Evolutionary conservation across 805 yeast genomes (phyloP).

Genomic region (Cyberlindnera mycetangii): DNA sequence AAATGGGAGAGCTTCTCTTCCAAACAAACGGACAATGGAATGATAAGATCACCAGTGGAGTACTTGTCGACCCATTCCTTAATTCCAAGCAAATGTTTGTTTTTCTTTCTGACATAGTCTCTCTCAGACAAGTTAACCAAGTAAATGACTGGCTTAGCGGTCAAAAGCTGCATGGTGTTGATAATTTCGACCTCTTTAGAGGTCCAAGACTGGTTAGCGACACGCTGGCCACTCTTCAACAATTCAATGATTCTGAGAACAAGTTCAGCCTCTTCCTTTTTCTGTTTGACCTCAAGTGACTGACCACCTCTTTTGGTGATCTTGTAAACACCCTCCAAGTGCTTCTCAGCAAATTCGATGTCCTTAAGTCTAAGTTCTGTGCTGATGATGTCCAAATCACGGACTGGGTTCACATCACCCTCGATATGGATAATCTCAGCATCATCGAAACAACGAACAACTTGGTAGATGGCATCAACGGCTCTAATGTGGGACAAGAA

Average conservation of each 20-base stretch:
- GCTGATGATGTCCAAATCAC: slow-evolving; percentile 88
- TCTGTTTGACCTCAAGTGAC: slow-evolving; percentile 81
- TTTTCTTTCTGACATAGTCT: slow-evolving; percentile 84
- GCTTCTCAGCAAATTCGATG: slow-evolving; percentile 89
- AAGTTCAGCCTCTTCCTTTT: slow-evolving; percentile 79
- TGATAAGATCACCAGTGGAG: slow-evolving; percentile 88
- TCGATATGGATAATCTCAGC: slow-evolving; percentile 97
- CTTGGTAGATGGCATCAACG: slow-evolving; percentile 97
- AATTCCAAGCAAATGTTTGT: slow-evolving; percentile 78
- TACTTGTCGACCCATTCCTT: slow-evolving; percentile 85
- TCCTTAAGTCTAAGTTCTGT: slow-evolving; percentile 95
- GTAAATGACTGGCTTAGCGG: slow-evolving; percentile 95
- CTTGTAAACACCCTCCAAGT: slow-evolving; percentile 73
- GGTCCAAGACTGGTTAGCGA: slow-evolving; percentile 85
- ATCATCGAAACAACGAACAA: slow-evolving; percentile 96
- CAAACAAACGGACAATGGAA: slow-evolving; percentile 88
- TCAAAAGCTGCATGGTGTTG: slow-evolving; percentile 80
- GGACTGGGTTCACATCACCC: slow-evolving; percentile 93
- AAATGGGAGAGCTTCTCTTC: slow-evolving; percentile 90
- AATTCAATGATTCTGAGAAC: slow-evolving; percentile 70
- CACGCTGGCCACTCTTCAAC: slow-evolving; percentile 82
- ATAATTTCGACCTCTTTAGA: slow-evolving; percentile 88
- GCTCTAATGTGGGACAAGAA: slow-evolving; percentile 95
- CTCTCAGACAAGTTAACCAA: slow-evolving; percentile 85
- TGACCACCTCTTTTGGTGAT: slow-evolving; percentile 86